Evolutionary conservation across 2,329 filamentous ascomycete species (phyloP).

Genomic region (Myriosclerotinia curreyana): DNA sequence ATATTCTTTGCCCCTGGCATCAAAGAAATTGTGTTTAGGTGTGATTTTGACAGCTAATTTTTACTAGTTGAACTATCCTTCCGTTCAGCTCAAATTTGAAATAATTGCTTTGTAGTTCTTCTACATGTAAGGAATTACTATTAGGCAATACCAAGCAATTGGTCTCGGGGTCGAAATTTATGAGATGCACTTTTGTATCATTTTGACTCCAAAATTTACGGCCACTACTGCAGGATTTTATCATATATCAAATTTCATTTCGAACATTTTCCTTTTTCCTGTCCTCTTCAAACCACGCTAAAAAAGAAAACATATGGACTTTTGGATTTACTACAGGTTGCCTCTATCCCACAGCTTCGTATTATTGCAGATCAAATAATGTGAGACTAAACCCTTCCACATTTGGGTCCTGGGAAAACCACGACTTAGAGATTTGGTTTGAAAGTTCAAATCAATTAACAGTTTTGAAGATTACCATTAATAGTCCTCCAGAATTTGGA

Average conservation of each 20-base stretch:
- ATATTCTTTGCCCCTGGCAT: background rate
- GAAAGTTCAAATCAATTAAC: too few relatives aligned
- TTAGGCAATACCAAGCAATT: background rate
- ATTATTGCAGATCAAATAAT: background rate
- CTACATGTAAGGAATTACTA: background rate
- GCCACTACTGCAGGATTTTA: background rate
- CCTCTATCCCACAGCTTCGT: background rate
- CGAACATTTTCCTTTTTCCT: background rate
- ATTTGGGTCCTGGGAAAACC: background rate
- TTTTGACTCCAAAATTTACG: background rate
- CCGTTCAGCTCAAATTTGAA: too few relatives aligned
- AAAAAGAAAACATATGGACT: background rate
- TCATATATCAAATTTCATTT: background rate
- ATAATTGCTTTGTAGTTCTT: background rate
- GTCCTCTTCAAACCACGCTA: background rate
- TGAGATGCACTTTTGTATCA: too few relatives aligned
- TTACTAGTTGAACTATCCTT: background rate
- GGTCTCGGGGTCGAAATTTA: background rate
- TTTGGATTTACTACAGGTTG: background rate
- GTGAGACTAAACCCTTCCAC: slow-evolving; percentile 3
- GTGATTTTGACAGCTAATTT: background rate
- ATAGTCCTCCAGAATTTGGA: background rate
- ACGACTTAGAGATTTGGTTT: too few relatives aligned
- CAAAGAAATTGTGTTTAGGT: background rate
- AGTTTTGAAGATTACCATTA: background rate